Evolutionary conservation across 331 rosid genomes (phyloP).

Genomic region (Stylosanthes scabra): DNA sequence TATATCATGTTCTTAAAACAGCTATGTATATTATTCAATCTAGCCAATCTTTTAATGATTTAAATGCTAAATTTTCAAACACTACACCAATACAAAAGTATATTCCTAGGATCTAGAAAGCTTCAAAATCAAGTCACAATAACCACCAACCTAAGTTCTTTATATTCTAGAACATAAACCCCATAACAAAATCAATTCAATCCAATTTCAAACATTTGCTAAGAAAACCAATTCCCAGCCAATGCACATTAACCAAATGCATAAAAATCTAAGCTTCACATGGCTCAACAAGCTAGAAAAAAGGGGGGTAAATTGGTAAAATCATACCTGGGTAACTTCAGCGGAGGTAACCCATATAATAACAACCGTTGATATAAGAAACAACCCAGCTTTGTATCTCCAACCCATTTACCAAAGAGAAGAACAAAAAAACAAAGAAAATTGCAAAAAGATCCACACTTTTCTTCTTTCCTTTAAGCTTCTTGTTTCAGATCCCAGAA

Average conservation of each 20-base stretch:
- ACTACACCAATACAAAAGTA: conserved; percentile 21
- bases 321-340: conserved; percentile 91
- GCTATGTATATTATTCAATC: conserved; percentile 3
- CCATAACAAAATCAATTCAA: conserved; percentile 2
- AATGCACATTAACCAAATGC: conserved; percentile 21
- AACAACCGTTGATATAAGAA: conserved; percentile 83
- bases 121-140: conserved; percentile 37
- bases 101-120: conserved; percentile 11
- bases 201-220: background rate
- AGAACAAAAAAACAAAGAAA: conserved; percentile 10
- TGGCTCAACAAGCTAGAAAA: background rate
- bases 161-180: conserved; percentile 18
- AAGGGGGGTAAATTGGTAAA: background rate
- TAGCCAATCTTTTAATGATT: background rate
- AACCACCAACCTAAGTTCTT: background rate
- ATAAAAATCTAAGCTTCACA: background rate
- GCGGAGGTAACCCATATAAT: conserved; percentile 96
- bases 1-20: background rate
- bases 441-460: conserved; percentile 47
- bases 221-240: background rate
- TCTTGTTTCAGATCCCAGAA: conserved; percentile 43
- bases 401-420: conserved; percentile 62
- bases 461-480: background rate
- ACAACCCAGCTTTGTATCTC: conserved; percentile 83
- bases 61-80: conserved; percentile 19